Base-by-base conservation (phyloP, 78 protist genomes). In the Trichosphaerium sp. region DNA sequence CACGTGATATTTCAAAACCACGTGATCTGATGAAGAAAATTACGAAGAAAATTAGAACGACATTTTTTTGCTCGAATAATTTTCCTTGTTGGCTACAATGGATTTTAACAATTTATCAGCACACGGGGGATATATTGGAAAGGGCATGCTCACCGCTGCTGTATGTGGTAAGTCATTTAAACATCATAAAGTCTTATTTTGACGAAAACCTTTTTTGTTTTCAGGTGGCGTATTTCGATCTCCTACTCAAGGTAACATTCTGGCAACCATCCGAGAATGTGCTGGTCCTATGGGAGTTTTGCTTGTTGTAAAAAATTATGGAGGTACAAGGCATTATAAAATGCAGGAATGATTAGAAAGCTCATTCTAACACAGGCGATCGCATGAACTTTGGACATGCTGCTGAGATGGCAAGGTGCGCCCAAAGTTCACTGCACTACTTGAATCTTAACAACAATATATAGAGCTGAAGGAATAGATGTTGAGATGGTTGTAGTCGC, bases 111-210 rank as follows among this genome's bases (percentile, higher is more conserved):
- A n/a, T n/a, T n/a, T n/a, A n/a, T n/a, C n/a, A n/a, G n/a, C n/a
- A 11, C 87, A 75, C 51, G 78, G 70, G 2, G 90, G 90, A 1
- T 84, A 51, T 54, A 54, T 84, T 5, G 90, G 87, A 0, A 12
- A 5, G 1, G 82, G 88, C 8, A 81, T 81, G 87, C 52, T 84
- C 15, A n/a, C 39, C 25, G 89, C 76, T 1, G 85, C 83, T 1
- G 90, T 84, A 37, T n/a, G 55, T 10, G 89, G 83, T 6, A 44
- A 18, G 51, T 18, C 18, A 18, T 44, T 18, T 44, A 18, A 21
- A 47, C 21, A 18, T 47, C 35, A 47, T 47, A n/a, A n/a, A 47
- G 35, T 47, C 51, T 47, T 21, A 21, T 18, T 47, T 47, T 47
- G 35, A 47, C 35, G 21, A 47, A n/a, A n/a, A n/a, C n/a, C n/a